Conservation (phyloP, 2,329 filamentous ascomycete species). For the Stenocarpella maydis region DNA sequence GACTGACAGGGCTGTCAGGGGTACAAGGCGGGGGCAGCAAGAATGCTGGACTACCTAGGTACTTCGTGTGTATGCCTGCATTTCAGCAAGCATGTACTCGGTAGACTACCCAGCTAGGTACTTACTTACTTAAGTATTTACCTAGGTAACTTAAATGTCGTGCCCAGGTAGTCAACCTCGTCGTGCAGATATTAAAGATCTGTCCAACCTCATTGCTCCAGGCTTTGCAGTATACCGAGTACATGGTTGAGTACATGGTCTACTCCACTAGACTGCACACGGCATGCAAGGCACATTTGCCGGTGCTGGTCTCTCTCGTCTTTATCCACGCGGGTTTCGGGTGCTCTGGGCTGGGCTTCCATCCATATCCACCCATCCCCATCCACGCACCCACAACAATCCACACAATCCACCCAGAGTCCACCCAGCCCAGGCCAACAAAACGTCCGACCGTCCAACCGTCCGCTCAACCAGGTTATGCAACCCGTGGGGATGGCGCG, state of each 20-base stretch:
- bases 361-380: conserved; percentile 11
- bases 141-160: no score
- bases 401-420: background rate
- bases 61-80: background rate
- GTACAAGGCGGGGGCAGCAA: background rate
- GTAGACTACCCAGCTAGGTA: no score
- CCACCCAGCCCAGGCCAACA: background rate
- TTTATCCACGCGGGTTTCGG: conserved; percentile 14
- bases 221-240: no score
- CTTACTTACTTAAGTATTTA: no score
- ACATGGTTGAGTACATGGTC: no score
- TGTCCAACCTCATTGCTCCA: background rate
- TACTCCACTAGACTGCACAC: background rate
- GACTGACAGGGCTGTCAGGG: background rate
- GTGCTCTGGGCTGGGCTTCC: conserved; percentile 19
- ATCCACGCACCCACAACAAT: background rate
- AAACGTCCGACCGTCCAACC: conserved; percentile 1
- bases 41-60: background rate
- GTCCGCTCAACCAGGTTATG: background rate
- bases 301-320: background rate
- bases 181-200: no score
- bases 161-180: no score
- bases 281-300: background rate
- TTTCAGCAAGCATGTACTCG: background rate
- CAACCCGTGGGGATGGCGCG: conserved; percentile 10